Evolutionary conservation across 1,284 basidiomycete genomes (phyloP).

Genomic region (Boletus albobrunnescens): DNA sequence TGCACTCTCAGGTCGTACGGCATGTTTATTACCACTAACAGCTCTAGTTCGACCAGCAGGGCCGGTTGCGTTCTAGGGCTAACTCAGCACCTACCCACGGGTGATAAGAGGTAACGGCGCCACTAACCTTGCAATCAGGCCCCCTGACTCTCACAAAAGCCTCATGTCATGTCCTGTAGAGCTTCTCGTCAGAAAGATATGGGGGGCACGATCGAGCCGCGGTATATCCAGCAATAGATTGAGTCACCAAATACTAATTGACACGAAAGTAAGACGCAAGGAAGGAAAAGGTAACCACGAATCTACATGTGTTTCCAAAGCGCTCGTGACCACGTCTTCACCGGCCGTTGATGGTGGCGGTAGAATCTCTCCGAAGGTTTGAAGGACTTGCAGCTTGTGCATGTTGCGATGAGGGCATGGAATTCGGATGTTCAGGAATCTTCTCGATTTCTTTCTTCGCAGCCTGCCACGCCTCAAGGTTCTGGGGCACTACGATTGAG

Average conservation of each 20-base stretch:
- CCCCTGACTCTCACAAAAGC: constrained; percentile 2
- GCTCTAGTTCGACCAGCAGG: not conserved
- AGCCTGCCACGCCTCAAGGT: constrained; percentile 94
- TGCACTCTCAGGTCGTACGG: not conserved
- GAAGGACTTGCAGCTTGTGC: constrained; percentile 34
- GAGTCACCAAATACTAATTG: constrained; percentile 19
- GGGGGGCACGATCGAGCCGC: constrained; percentile 11
- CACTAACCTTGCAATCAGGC: constrained; percentile 3
- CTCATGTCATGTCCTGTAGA: constrained; percentile 12
- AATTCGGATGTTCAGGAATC: constrained; percentile 87
- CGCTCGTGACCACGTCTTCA: constrained; percentile 27
- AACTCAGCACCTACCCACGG: not conserved
- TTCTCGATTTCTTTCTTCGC: constrained; percentile 87
- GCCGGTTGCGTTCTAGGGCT: constrained; percentile 10
- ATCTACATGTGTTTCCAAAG: constrained; percentile 13
- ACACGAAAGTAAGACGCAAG: constrained; percentile 12
- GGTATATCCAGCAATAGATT: constrained; percentile 28
- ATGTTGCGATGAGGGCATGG: constrained; percentile 41
- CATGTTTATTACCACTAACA: not conserved
- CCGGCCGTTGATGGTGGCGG: constrained; percentile 50
- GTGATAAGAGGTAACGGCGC: not conserved
- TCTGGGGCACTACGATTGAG: constrained; percentile 47
- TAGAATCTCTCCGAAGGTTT: constrained; percentile 54
- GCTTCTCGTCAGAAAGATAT: constrained; percentile 13
- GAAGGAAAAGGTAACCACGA: constrained; percentile 8